These are phyloP conservation scores for Nemania sp. DNA, from an alignment of 2,329 filamentous ascomycete genomes.

Conservation along the genomic window DNA sequence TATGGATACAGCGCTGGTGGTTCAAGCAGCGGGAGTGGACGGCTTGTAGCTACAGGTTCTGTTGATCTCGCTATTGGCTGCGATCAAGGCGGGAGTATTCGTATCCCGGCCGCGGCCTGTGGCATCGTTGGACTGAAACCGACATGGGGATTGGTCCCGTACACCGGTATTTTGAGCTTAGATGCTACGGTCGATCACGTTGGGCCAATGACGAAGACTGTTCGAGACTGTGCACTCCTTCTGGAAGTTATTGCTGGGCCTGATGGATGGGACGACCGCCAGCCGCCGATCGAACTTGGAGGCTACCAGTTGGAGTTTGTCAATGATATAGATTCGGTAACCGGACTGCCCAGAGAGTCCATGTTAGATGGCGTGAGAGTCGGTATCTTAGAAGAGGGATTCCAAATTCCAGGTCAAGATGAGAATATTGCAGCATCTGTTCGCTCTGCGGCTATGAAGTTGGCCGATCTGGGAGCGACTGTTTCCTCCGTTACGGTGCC, in stretches of 20 bases:
- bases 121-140: constrained; percentile 42
- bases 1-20: constrained; percentile 51
- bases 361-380: constrained; percentile 37
- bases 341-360: neutral
- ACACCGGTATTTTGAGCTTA: constrained; percentile 39
- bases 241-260: constrained; percentile 40
- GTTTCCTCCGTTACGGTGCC: constrained; percentile 38
- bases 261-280: constrained; percentile 41
- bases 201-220: constrained; percentile 38
- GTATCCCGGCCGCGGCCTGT: constrained; percentile 38
- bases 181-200: constrained; percentile 39
- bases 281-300: constrained; percentile 26
- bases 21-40: constrained; percentile 47
- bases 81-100: constrained; percentile 43
- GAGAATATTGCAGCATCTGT: constrained; percentile 31
- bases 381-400: constrained; percentile 38
- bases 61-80: constrained; percentile 41
- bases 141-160: constrained; percentile 41
- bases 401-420: constrained; percentile 34
- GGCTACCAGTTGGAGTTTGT: constrained; percentile 23
- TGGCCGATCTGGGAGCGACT: constrained; percentile 33
- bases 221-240: constrained; percentile 37
- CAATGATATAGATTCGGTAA: constrained; percentile 24
- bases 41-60: constrained; percentile 44
- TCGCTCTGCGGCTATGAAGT: constrained; percentile 31